Evolutionary conservation across 1,284 basidiomycete species (phyloP), one percentile per base, ranked within the genome.

Genomic region (Rhodotorula sp.): DNA sequence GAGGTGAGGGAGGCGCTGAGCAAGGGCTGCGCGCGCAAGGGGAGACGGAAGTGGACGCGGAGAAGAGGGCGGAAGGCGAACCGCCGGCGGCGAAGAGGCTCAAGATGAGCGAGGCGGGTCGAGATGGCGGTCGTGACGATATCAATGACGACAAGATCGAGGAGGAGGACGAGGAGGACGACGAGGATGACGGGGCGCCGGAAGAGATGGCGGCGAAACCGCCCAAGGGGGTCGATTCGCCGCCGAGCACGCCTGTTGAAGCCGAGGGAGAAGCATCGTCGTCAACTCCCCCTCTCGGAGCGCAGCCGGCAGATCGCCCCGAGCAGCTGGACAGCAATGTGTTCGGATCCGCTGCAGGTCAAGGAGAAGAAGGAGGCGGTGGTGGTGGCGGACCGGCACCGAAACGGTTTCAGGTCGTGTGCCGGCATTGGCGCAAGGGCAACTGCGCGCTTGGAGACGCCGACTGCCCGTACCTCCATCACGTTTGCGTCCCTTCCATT

Each of bases 371-470:
- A 43, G 12, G 38, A 10, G 38, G 38, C 38, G 38, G 28, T 28
- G 28, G 34, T 38, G 34, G 34, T 38, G 58, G 23, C 26, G 52
- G 4, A 48, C 64, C 62, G 56, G 23, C 28, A 56, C n/a, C 48
- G 48, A 73, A 68, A 43, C 61, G 55, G 15, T 71, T 67, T 52
- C 70, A 68, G 66, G 73, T 74, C 43, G 73, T 70, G 0, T 70
- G 70, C 52, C 64, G 67, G 19, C 68, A 70, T 26, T 76, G 68
- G 73, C 56, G 65, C 19, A 61, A 49, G 21, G 73, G 71, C 1
- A 59, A 67, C 34, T 76, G 73, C 31, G 61, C 49, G 4, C 64
- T 67, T 3, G 71, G 71, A 12, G 67, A 71, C 31, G 59, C 47
- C 15, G 23, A 45, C 1, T 76, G 73, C 28, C 67, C 66, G 7